Evolutionary conservation across 148 eudicot genomes (phyloP).

Genomic region (Vaccinium darrowii): DNA sequence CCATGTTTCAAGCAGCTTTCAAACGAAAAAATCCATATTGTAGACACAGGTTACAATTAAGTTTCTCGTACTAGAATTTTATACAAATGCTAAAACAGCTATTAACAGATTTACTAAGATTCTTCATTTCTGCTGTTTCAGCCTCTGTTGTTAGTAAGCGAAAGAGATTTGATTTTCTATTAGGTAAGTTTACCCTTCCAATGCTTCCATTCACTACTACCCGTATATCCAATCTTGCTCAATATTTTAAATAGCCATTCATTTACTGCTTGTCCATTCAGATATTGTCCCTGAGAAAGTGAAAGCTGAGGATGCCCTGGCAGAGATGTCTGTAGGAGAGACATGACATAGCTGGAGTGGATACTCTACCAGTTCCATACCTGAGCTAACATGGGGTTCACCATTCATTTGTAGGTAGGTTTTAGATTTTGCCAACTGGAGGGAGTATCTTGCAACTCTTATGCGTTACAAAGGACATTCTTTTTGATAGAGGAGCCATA

Average conservation of each 20-base stretch:
- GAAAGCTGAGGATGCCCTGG: constrained; percentile 73
- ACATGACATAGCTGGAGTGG: neutral
- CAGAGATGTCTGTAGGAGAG: constrained; percentile 40
- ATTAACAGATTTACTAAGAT: neutral
- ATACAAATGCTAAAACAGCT: neutral
- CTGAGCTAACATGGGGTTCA: neutral
- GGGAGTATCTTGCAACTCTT: neutral
- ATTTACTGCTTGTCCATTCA: constrained; percentile 21
- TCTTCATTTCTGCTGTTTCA: constrained; percentile 39
- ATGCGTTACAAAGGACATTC: neutral
- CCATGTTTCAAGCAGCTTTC: neutral
- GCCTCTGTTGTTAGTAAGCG: constrained; percentile 62
- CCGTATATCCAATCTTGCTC: neutral
- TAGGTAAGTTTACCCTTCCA: constrained; percentile 47
- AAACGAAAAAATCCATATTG: neutral
- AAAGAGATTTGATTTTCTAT: constrained; percentile 69
- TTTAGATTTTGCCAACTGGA: neutral
- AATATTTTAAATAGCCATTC: neutral
- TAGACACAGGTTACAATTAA: neutral
- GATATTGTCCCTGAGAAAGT: constrained; percentile 90
- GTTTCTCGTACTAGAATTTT: neutral
- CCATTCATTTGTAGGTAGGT: neutral
- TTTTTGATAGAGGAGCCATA: constrained; percentile 1
- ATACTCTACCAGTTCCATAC: neutral
- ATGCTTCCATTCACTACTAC: neutral